Base-by-base conservation (phyloP, 371 early-diverging fungal species). In the Mucor lusitanicus region DNA sequence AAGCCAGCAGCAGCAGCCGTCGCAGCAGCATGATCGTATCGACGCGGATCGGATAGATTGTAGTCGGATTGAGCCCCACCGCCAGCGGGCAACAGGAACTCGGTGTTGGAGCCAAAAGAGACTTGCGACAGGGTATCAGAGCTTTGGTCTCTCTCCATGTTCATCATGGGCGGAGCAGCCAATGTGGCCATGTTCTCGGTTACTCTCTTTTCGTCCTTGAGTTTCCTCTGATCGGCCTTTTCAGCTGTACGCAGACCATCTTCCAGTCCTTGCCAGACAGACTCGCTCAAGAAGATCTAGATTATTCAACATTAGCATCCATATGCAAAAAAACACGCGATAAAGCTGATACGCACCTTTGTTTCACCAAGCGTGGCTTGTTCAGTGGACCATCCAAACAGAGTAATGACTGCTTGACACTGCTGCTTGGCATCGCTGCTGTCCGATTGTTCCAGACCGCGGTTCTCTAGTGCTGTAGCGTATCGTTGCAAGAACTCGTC, bases 291-390 rank as follows among this genome's bases (percentile, higher is more conserved):
- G 71, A 87, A 95, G 5, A 91, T 77, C 69, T 88, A 35, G 37
- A 39, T 25, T 21, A 39, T 25, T 21, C 6, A 27, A 27, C 27
- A 15, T 13, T 0, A 6, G 11, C 12, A 54, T 27, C 40, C 30
- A 23, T 9, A 37, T 1, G 30, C n/a, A 7, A 33, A 33, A 9
- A 33, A 11, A 6, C 17, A 54, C 30, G 17, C n/a, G 0, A 8
- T n/a, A n/a, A n/a, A n/a, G n/a, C n/a, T n/a, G n/a, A 30, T 9
- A 21, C n/a, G n/a, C 77, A 84, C 86, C 67, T 86, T 83, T 15
- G 75, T 77, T 56, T 81, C 82, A 57, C 98, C 97, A 5, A 94
- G 73, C 15, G 85, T 82, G 37, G 89, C 91, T 69, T 95, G 91
- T 50, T 75, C 69, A 40, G 75, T 63, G 7, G 72, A 72, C 94